Evolutionary conservation across 345 rosid genomes (phyloP), one percentile per base, ranked within the genome.

Genomic region (Euphorbia pulcherrima): DNA sequence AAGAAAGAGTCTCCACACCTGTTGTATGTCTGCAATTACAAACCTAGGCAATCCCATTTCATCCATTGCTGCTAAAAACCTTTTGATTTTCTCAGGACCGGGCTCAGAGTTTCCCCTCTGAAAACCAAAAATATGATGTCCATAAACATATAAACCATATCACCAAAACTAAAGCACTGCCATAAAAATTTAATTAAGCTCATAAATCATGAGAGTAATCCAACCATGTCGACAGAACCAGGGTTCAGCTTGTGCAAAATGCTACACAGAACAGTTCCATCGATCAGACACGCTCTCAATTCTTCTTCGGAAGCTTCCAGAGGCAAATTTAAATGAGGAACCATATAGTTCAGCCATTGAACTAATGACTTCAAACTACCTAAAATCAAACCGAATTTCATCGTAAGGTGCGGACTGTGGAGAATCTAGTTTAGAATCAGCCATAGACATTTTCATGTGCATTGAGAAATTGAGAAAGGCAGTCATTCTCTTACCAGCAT

Each of bases 31-130:
- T 9, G 85, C 84, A 52, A 70, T 72, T 29, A 82, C 90, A 82
- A 88, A 88, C 68, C 83, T 82, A 30, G 88, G 86, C 76, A 88
- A 78, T 20, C 82, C 85, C 87, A 86, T 80, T 75, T 83, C 92
- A 73, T 86, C 92, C 88, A 86, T 82, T 48, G 81, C 88, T 59
- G 77, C 74, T 52, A 86, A 73, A 83, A 88, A 88, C 68, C 70
- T 72, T 75, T 74, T 73, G 52, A 88, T 64, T 20, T 78, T 78
- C 56, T 67, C 67, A 52, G 68, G 74, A 68, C 82, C 83, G 65
- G 82, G 79, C 62, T 79, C 81, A 51, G 62, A 68, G 77, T 65
- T 68, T 51, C 67, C 75, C 33, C 83, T 82, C 95, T 85, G 26
- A 60, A 69, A 33, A 33, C 69, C 37, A 48, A 60, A 64, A 33